Conservation (phyloP, 2,329 filamentous ascomycete genomes). For the Cercospora janseana region DNA sequence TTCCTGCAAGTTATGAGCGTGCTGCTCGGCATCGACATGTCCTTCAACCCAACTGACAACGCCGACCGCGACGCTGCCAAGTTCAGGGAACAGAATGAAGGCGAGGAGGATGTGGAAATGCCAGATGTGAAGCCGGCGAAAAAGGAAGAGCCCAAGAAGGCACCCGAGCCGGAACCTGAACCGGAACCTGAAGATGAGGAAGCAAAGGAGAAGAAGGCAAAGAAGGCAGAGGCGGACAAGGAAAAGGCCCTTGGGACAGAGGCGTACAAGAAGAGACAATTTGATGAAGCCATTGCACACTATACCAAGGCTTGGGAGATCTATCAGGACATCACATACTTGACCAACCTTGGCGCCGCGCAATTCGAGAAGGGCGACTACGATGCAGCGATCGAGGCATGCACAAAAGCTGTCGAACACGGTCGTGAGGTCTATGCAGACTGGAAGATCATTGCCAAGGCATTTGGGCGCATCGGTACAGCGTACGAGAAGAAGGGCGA, state of each 20-base stretch:
- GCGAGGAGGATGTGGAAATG: constrained; percentile 75
- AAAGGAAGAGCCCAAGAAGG: constrained; percentile 53
- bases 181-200: constrained; percentile 76
- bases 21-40: constrained; percentile 89
- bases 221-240: constrained; percentile 88
- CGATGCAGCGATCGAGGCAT: constrained; percentile 79
- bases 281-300: constrained; percentile 90
- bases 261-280: constrained; percentile 97
- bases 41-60: constrained; percentile 57
- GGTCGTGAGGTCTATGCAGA: constrained; percentile 87
- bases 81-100: constrained; percentile 63
- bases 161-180: constrained; percentile 64
- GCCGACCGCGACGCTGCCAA: constrained; percentile 47
- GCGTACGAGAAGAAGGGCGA: constrained; percentile 90
- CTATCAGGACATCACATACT: constrained; percentile 94
- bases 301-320: constrained; percentile 94
- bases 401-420: constrained; percentile 84
- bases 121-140: constrained; percentile 68
- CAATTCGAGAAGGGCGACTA: constrained; percentile 96
- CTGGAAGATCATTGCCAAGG: constrained; percentile 97
- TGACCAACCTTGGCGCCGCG: constrained; percentile 93
- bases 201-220: constrained; percentile 76
- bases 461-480: constrained; percentile 92
- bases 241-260: constrained; percentile 93
- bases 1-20: constrained; percentile 95